Percentiles rank a stretch among this genome's conserved stretches.
Evolutionary conservation across 352 stramenopile genomes (phyloP).

Genomic region (Globisporangium paroecandrum): DNA sequence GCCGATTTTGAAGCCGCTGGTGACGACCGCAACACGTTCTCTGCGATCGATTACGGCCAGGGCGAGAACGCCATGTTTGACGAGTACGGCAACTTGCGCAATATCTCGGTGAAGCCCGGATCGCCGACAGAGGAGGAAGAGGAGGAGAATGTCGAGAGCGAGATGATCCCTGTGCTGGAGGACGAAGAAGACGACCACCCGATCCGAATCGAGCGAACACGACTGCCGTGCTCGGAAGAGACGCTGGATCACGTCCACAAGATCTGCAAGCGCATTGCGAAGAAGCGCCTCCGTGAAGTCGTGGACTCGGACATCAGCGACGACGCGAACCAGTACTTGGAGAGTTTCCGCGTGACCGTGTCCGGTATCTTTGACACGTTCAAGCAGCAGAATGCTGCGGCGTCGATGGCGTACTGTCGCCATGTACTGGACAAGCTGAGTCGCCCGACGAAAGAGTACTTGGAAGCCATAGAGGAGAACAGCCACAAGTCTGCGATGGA

Average conservation of each 20-base stretch:
- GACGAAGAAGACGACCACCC: slow-evolving; percentile 32
- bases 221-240: slow-evolving; percentile 60
- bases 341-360: slow-evolving; percentile 53
- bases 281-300: slow-evolving; percentile 69
- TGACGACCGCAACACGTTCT: slow-evolving; percentile 23
- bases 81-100: slow-evolving; percentile 66
- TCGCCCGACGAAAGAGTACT: slow-evolving; percentile 34
- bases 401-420: slow-evolving; percentile 81
- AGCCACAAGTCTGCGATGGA: slow-evolving; percentile 70
- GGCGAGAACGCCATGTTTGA: slow-evolving; percentile 71
- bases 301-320: slow-evolving; percentile 62
- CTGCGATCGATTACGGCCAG: slow-evolving; percentile 53
- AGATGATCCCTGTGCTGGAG: slow-evolving; percentile 74
- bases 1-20: slow-evolving; percentile 31
- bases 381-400: slow-evolving; percentile 72
- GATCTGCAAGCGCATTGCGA: slow-evolving; percentile 68
- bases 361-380: slow-evolving; percentile 45
- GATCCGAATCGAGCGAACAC: slow-evolving; percentile 44
- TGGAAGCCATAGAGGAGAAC: slow-evolving; percentile 26
- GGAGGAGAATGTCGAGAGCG: slow-evolving; percentile 36
- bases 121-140: slow-evolving; percentile 36
- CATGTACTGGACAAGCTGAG: slow-evolving; percentile 53
- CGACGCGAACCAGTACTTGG: slow-evolving; percentile 62
- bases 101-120: slow-evolving; percentile 25
- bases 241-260: slow-evolving; percentile 60